Base-by-base conservation (phyloP, 2,329 filamentous ascomycete genomes). In the Anthostomella pinea region DNA sequence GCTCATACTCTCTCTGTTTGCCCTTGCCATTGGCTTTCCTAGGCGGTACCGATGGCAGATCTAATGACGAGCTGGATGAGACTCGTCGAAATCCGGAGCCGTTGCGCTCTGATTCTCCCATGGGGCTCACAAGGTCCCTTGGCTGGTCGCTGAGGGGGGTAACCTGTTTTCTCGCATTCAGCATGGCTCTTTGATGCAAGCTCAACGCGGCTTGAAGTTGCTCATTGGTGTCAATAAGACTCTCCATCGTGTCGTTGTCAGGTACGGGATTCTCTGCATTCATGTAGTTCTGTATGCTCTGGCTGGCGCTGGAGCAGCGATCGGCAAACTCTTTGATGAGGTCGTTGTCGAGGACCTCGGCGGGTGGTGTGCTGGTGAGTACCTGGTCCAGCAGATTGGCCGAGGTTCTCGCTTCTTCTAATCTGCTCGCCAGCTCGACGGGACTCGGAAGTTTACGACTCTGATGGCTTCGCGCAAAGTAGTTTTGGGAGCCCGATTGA, bases 161-260 rank as follows among this genome's bases (percentile, higher is more conserved):
- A 3, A 57, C 48, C 23, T 72, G 66, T 54, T 81, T 82, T 43
- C 74, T 68, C 3, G 79, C 77, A 40, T 72, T 73, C n/a, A 83
- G 65, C 25, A 94, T 69, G 8, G 88, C 84, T 36, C 89, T 81
- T 62, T 95, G 87, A 61, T 96, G 87, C 57, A 88, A 82, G 46
- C 81, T 93, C 25, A 91, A 72, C 0, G 90, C 83, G 28, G 86
- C 79, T 43, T 87, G 86, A 19, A 98, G 72, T 58, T 91, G 85
- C 63, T 97, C 93, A 59, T 95, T 95, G 10, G 88, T 93, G 62
- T 96, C 89, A 55, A 98, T 95, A 44, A 98, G 69, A 10, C 81
- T 90, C 58, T 93, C 81, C 77, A 97, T 88, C 1, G 91, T 97
- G 50, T 95, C 85, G 54, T 95, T 91, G 61, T 97, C 93, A 0